Percentiles rank a stretch among this genome's conserved stretches.
Conservation (phyloP, 805 yeast species). For the Citeromyces matritensis region DNA sequence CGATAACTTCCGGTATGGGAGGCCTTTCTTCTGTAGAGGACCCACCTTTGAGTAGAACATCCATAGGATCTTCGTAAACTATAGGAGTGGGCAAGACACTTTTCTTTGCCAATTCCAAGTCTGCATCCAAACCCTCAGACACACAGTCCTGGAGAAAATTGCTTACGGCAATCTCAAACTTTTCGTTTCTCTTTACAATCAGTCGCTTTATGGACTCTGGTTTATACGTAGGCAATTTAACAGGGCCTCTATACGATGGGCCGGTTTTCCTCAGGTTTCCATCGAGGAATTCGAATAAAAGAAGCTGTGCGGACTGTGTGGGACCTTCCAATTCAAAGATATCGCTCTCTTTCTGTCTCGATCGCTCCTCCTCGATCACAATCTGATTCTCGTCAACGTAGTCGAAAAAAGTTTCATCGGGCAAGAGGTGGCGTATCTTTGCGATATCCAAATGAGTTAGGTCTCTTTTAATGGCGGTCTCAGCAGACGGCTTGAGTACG, state of each 20-base stretch:
- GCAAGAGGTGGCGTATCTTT: constrained; percentile 42
- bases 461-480: constrained; percentile 27
- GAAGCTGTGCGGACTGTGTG: constrained; percentile 28
- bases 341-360: constrained; percentile 36
- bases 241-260: constrained; percentile 23
- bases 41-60: constrained; percentile 27
- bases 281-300: constrained; percentile 69
- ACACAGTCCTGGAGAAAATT: constrained; percentile 19
- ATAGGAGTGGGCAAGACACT: constrained; percentile 30
- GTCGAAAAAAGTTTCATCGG: constrained; percentile 53
- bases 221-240: constrained; percentile 33
- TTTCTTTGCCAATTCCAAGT: constrained; percentile 17
- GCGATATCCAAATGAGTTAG: constrained; percentile 45
- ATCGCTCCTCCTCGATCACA: constrained; percentile 26
- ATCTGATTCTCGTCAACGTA: constrained; percentile 68
- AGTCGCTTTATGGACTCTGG: constrained; percentile 43
- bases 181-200: constrained; percentile 39
- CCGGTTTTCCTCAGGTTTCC: constrained; percentile 32
- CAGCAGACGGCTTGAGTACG: constrained; percentile 34
- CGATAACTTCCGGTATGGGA: constrained; percentile 31
- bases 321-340: constrained; percentile 28
- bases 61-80: constrained; percentile 44
- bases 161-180: constrained; percentile 27
- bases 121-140: constrained; percentile 19
- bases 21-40: constrained; percentile 16